These are phyloP conservation scores for Penicillium arizonense DNA, from an alignment of 495 filamentous ascomycete species.

Conservation along the genomic window DNA sequence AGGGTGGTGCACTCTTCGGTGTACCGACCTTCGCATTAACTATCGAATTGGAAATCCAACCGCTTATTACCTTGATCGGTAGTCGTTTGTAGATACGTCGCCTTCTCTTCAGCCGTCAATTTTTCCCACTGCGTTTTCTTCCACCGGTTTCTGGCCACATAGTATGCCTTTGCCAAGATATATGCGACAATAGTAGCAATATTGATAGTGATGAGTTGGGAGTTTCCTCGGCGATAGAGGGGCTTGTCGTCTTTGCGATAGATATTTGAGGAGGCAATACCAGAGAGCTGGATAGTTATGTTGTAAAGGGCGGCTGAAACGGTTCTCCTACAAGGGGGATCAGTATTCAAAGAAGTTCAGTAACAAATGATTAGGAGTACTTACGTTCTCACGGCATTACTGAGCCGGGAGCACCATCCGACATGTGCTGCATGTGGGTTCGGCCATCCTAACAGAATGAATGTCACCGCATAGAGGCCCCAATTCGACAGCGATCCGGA, in stretches of 20 bases:
- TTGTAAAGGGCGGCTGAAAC: constrained; percentile 50
- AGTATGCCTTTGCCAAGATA: constrained; percentile 37
- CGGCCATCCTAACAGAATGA: constrained; percentile 55
- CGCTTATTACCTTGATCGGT: constrained; percentile 39
- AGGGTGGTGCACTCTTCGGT: too few species aligned
- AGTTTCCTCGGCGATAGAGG: constrained; percentile 50
- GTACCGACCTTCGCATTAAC: neutral
- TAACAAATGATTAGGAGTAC: constrained; percentile 22
- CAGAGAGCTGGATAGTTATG: constrained; percentile 45
- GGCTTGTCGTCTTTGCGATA: constrained; percentile 59
- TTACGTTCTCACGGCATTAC: constrained; percentile 52
- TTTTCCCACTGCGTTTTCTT: constrained; percentile 17
- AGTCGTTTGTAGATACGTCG: constrained; percentile 28
- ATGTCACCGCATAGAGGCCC: constrained; percentile 55
- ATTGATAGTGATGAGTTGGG: constrained; percentile 44
- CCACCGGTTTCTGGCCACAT: constrained; percentile 32
- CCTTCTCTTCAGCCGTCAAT: constrained; percentile 20
- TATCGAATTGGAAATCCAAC: constrained; percentile 35
- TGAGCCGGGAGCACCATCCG: constrained; percentile 44
- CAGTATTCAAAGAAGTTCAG: constrained; percentile 11
- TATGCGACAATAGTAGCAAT: constrained; percentile 40
- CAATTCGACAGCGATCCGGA: constrained; percentile 43
- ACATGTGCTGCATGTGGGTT: constrained; percentile 28
- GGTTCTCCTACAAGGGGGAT: too few species aligned
- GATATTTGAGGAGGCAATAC: constrained; percentile 53